phyloP scores from a whole-genome alignment of 371 early-diverging fungal species.

The Rhizopus stolonifer region DNA sequence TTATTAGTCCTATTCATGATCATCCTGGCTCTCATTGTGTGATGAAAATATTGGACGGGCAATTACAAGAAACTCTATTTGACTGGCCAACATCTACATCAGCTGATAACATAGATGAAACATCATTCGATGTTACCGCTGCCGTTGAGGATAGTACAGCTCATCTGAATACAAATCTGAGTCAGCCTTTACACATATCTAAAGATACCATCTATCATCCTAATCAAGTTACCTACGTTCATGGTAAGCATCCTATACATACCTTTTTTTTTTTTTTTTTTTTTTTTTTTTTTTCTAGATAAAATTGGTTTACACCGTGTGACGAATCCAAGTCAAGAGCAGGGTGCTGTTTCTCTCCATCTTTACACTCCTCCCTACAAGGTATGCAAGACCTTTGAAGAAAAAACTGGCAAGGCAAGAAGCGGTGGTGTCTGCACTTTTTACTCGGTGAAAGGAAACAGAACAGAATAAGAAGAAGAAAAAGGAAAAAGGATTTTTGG shows the following conservation, averaged over 20 bases:
- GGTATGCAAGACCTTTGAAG: slow-evolving; percentile 83
- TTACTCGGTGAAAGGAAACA: slow-evolving; percentile 47
- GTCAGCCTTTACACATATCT: slow-evolving; percentile 25
- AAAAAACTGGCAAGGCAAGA: slow-evolving; percentile 69
- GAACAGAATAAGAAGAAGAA: slow-evolving; percentile 9
- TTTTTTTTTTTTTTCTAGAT: slow-evolving; percentile 39
- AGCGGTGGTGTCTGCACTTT: slow-evolving; percentile 70
- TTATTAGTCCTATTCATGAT: slow-evolving; percentile 85
- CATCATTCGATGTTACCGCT: slow-evolving; percentile 10
- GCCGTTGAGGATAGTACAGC: background rate
- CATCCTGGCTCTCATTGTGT: slow-evolving; percentile 93
- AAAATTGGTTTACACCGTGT: slow-evolving; percentile 89
- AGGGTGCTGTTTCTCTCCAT: slow-evolving; percentile 84
- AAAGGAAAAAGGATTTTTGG: background rate
- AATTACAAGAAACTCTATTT: slow-evolving; percentile 78
- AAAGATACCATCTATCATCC: slow-evolving; percentile 46
- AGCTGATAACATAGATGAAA: slow-evolving; percentile 23
- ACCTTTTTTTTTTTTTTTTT: background rate
- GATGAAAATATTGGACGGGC: slow-evolving; percentile 89
- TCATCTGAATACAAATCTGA: background rate
- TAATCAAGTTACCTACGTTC: slow-evolving; percentile 86
- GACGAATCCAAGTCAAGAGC: slow-evolving; percentile 63
- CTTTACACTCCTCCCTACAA: slow-evolving; percentile 91
- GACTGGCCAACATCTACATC: slow-evolving; percentile 64
- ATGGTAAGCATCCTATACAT: slow-evolving; percentile 51